phyloP scores from a whole-genome alignment of 441 rosid species.

The Euphorbia schlechtendalii region DNA sequence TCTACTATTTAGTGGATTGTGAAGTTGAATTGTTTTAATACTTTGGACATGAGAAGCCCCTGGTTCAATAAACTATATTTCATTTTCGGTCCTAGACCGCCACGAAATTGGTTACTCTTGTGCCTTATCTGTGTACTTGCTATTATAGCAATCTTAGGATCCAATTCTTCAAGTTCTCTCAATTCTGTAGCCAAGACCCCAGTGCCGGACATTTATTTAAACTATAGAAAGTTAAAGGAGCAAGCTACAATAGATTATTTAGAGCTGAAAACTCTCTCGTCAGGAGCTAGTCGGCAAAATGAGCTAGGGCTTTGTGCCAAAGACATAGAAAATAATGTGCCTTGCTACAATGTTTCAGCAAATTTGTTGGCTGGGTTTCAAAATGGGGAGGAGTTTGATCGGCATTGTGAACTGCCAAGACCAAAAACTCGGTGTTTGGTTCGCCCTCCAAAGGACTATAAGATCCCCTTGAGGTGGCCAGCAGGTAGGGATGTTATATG shows the following conservation, averaged over 20 bases:
- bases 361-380: constrained; percentile 67
- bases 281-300: constrained; percentile 42
- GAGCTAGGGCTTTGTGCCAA: constrained; percentile 74
- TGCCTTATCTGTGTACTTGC: constrained; percentile 59
- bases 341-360: constrained; percentile 78
- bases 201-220: constrained; percentile 54
- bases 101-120: constrained; percentile 56
- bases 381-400: constrained; percentile 82
- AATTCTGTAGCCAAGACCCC: constrained; percentile 41
- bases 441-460: constrained; percentile 93
- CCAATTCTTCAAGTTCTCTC: constrained; percentile 49
- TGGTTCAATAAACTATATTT: constrained; percentile 54
- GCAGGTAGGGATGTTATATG: constrained; percentile 90
- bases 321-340: constrained; percentile 81
- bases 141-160: constrained; percentile 59
- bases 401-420: constrained; percentile 71
- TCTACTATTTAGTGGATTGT: constrained; percentile 27
- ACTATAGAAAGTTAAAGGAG: constrained; percentile 85
- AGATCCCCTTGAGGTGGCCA: constrained; percentile 92
- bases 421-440: constrained; percentile 51
- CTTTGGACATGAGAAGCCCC: constrained; percentile 86
- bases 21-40: constrained; percentile 20
- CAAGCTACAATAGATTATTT: constrained; percentile 78
- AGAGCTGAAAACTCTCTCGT: constrained; percentile 58
- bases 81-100: constrained; percentile 63